Evolutionary conservation across 495 filamentous ascomycete species (phyloP), one percentile per base, ranked within the genome.

Genomic region (Penicillium antarcticum): DNA sequence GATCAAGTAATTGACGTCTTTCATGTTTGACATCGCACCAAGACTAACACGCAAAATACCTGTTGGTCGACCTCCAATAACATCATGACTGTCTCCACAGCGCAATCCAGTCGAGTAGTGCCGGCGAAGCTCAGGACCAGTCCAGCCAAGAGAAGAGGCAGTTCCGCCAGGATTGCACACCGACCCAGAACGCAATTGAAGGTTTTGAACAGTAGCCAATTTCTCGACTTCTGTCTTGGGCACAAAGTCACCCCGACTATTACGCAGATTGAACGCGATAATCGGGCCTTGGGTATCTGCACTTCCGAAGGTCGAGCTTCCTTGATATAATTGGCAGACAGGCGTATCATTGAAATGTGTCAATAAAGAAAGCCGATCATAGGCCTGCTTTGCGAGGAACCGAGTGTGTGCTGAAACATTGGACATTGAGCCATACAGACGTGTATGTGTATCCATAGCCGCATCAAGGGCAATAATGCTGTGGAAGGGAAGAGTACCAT

Each of bases 81-180:
- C 78, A 45, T 96, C 92, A 48, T 88, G 82, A 13, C 90, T 89
- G 48, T 86, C 79, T 13, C 87, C 88, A 58, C 89, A 92, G 13
- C 89, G 78, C 59, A 91, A 80, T 0, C 92, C 92, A 2, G 86
- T 80, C 1, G 82, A 87, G 61, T 89, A 96, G 57, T 94, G 91
- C 40, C 78, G 77, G 54, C 79, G 84, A 74, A 96, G 85, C 64
- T 96, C 89, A 76, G 83, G 83, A 3, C 87, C 82, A 42, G 83
- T 78, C 48, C 95, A 79, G 1, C 77, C 76, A 16, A 96, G 77
- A 24, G 78, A 80, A 0, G 69, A 60, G 14, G 91, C 84, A 40
- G 95, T 81, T 10, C 92, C 91, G 7, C 91, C 92, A 0, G 92
- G 92, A 55, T 96, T 96, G 71, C 92, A 97, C 31, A 95, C 77